Conservation (phyloP, 2,329 filamentous ascomycete species). For the Fusarium tanahbumbuense region DNA sequence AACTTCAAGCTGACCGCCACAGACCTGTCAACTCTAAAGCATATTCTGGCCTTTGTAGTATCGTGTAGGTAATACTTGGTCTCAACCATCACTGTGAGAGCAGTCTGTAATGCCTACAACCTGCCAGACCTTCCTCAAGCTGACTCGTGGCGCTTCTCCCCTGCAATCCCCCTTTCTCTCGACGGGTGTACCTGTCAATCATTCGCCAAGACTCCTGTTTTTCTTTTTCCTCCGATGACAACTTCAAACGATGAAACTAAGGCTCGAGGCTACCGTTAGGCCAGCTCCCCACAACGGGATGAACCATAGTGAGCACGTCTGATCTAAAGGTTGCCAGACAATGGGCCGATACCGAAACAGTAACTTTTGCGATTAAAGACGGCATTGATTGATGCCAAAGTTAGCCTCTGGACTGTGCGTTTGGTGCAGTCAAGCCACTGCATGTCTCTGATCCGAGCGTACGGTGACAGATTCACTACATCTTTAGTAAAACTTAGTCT, state of each 20-base stretch:
- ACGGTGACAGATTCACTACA: background rate
- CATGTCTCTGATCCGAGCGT: background rate
- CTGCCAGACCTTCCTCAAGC: background rate
- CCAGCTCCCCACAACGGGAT: constrained; percentile 2
- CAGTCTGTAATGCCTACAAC: background rate
- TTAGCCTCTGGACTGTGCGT: background rate
- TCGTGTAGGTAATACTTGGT: background rate
- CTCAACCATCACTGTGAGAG: background rate
- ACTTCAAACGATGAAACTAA: constrained; percentile 9
- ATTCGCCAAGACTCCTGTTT: constrained; percentile 3
- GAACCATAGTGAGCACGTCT: background rate
- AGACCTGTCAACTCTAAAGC: background rate
- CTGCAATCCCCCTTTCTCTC: background rate
- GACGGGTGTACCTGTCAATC: background rate
- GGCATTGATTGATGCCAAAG: background rate
- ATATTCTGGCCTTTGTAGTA: background rate
- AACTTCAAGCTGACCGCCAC: constrained; percentile 5
- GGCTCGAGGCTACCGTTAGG: background rate
- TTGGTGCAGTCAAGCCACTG: background rate
- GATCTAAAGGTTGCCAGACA: background rate
- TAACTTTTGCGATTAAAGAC: constrained; percentile 3
- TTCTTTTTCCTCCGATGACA: background rate
- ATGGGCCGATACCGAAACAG: constrained; percentile 6
- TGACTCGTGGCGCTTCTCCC: background rate
- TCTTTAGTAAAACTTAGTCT: background rate